These are phyloP conservation scores for Rhynchospora tenuis DNA, from an alignment of 176 grass and related monocot species.

Conservation along the genomic window DNA sequence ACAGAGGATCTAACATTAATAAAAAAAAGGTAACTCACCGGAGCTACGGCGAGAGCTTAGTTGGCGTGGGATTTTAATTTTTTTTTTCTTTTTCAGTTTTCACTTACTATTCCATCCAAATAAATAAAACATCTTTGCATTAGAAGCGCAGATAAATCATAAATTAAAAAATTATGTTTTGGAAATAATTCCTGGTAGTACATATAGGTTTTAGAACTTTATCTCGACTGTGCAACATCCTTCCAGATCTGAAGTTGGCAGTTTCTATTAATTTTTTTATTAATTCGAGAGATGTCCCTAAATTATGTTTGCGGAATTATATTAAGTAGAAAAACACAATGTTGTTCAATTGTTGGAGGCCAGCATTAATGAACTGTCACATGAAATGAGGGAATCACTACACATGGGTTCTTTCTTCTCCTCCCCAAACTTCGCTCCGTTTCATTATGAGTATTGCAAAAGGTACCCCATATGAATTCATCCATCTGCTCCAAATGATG, in stretches of 20 bases:
- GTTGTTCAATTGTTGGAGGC: neutral
- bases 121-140: no score
- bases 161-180: neutral
- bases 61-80: neutral
- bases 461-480: neutral
- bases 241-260: neutral
- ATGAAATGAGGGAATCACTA: slow-evolving; percentile 11
- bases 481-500: neutral
- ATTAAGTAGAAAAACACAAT: neutral
- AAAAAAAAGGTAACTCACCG: neutral
- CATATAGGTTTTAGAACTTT: neutral
- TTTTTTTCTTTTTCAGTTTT: neutral
- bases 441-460: neutral
- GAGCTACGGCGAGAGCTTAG: neutral
- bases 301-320: neutral
- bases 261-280: neutral
- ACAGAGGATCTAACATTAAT: neutral
- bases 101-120: no score
- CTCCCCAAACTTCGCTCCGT: neutral
- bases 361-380: slow-evolving; percentile 21
- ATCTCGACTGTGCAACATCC: no score
- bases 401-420: slow-evolving; percentile 7
- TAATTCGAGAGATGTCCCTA: neutral
- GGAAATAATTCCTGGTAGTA: neutral
- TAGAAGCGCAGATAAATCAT: neutral